Evolutionary conservation across 768 basidiomycete genomes (phyloP).

Genomic region (Goffeauzyma gilvescens): DNA sequence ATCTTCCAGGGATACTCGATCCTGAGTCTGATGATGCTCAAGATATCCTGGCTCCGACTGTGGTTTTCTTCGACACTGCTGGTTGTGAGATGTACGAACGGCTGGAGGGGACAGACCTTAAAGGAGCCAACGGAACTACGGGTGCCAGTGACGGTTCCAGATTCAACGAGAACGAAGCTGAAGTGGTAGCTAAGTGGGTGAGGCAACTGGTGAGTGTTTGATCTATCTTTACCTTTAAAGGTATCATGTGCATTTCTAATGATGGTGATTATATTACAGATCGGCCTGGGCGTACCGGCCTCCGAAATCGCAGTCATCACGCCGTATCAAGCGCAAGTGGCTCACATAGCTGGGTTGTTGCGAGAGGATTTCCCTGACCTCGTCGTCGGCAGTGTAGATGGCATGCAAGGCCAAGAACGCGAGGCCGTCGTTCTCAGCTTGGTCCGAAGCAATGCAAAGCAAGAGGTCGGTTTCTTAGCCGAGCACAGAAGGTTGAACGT

Average conservation of each 20-base stretch:
- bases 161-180: constrained; percentile 87
- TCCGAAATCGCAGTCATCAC: constrained; percentile 72
- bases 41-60: constrained; percentile 54
- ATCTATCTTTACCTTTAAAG: too few relatives aligned
- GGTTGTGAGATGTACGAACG: constrained; percentile 87
- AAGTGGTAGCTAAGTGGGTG: constrained; percentile 64
- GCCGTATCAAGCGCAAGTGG: constrained; percentile 90
- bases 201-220: constrained; percentile 50
- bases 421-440: constrained; percentile 70
- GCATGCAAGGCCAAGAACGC: constrained; percentile 81
- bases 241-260: not conserved
- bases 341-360: constrained; percentile 57
- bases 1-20: constrained; percentile 41
- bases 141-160: constrained; percentile 59
- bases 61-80: constrained; percentile 85
- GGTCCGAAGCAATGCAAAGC: constrained; percentile 70
- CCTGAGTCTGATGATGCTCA: constrained; percentile 43
- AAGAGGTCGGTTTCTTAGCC: constrained; percentile 84
- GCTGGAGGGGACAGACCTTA: constrained; percentile 34
- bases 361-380: constrained; percentile 43
- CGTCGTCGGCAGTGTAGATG: constrained; percentile 88
- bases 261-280: constrained; percentile 32
- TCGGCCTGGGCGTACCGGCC: constrained; percentile 44
- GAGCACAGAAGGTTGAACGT: constrained; percentile 76
- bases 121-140: constrained; percentile 3